Percentiles rank a stretch among this genome's conserved stretches.
These are phyloP conservation scores for Hyaloscypha finlandica DNA, from an alignment of 495 filamentous ascomycete species.

Conservation along the genomic window DNA sequence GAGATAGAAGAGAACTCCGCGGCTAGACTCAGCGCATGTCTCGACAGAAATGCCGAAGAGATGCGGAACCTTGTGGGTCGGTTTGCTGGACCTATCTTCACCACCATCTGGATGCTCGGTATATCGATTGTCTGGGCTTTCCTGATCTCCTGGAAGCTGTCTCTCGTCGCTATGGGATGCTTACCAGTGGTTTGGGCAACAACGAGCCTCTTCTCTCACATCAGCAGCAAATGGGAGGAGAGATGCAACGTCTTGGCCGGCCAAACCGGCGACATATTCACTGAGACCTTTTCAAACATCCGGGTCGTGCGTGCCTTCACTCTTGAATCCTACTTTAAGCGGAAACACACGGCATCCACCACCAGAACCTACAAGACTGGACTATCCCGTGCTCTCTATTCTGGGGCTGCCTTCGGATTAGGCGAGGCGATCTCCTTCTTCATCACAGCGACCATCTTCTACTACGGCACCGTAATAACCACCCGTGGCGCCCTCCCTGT, in stretches of 20 bases:
- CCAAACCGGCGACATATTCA: constrained; percentile 58
- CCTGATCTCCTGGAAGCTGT: constrained; percentile 76
- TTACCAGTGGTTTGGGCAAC: constrained; percentile 68
- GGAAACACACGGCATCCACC: constrained; percentile 59
- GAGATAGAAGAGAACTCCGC: constrained; percentile 67
- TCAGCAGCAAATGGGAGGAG: constrained; percentile 72
- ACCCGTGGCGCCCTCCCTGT: constrained; percentile 46
- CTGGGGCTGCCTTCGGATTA: constrained; percentile 75
- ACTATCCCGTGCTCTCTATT: constrained; percentile 58
- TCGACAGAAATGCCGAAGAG: constrained; percentile 86
- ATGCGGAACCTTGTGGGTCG: constrained; percentile 79
- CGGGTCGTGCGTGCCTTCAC: constrained; percentile 78
- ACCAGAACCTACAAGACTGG: constrained; percentile 54
- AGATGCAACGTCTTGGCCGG: constrained; percentile 61
- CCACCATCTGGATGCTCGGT: constrained; percentile 62
- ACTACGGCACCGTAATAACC: constrained; percentile 71
- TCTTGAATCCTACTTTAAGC: constrained; percentile 72
- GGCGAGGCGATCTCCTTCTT: constrained; percentile 71
- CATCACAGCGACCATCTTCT: constrained; percentile 68
- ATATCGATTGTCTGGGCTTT: constrained; percentile 76
- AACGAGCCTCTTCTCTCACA: constrained; percentile 59
- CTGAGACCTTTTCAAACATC: constrained; percentile 82
- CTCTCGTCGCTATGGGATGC: constrained; percentile 70
- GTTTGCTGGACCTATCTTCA: constrained; percentile 70
- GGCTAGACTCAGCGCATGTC: constrained; percentile 61